Conservation (phyloP, 2,329 filamentous ascomycete species). For the Hortaea sp. region DNA sequence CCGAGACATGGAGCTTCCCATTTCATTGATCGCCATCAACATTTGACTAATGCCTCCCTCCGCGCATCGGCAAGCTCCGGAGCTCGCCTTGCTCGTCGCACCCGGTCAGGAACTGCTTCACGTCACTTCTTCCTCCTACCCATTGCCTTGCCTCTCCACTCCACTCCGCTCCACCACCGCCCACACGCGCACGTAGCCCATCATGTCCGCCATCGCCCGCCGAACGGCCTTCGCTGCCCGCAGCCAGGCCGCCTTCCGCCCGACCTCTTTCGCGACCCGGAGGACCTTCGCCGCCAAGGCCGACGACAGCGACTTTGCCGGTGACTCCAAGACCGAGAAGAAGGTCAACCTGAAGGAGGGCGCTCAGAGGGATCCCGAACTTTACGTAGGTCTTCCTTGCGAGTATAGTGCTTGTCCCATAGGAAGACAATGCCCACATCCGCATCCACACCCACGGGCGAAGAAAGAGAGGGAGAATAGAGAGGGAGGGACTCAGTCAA, state of each 20-base stretch:
- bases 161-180: conserved; percentile 1
- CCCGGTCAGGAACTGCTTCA: no score
- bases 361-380: conserved; percentile 62
- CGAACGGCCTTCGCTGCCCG: conserved; percentile 36
- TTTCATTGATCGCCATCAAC: no score
- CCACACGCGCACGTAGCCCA: conserved; percentile 7
- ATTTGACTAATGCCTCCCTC: no score
- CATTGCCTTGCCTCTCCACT: not conserved
- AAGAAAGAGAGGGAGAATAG: no score
- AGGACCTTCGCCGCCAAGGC: conserved; percentile 29
- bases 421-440: not conserved
- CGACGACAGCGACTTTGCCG: not conserved
- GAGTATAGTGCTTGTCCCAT: not conserved
- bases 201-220: conserved; percentile 38
- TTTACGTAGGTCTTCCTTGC: conserved; percentile 48
- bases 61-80: not conserved
- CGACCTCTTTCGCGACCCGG: conserved; percentile 10
- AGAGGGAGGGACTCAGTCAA: not conserved
- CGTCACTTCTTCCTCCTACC: not conserved
- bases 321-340: conserved; percentile 22
- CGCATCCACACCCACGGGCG: no score
- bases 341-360: conserved; percentile 48
- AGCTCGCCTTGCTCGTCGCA: not conserved
- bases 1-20: no score
- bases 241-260: conserved; percentile 19